phyloP scores from a whole-genome alignment of 2,329 filamentous ascomycete genomes.

The Sporothrix inflata region DNA sequence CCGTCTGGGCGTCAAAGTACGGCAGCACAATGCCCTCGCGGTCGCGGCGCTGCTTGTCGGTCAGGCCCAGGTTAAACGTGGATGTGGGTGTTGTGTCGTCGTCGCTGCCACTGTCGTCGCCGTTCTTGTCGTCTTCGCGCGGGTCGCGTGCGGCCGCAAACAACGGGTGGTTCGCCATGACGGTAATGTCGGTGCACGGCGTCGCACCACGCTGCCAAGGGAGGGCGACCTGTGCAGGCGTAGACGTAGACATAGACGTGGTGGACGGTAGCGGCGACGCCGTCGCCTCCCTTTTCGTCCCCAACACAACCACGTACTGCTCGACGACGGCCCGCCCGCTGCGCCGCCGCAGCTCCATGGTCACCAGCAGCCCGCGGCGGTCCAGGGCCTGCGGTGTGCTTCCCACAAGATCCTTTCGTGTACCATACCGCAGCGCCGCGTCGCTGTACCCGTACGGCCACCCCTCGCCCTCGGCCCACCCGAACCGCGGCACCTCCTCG shows the following conservation, averaged over 20 bases:
- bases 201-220: conserved; percentile 27
- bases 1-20: conserved; percentile 94
- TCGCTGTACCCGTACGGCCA: conserved; percentile 69
- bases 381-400: conserved; percentile 38
- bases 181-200: conserved; percentile 46
- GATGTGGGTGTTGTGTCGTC: conserved; percentile 53
- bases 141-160: conserved; percentile 58
- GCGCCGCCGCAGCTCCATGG: conserved; percentile 84
- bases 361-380: conserved; percentile 66
- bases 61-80: conserved; percentile 85
- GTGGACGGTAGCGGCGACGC: not conserved
- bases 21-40: conserved; percentile 88
- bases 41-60: conserved; percentile 85
- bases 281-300: not conserved
- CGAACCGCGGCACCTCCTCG: conserved; percentile 75
- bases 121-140: conserved; percentile 42
- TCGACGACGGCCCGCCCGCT: conserved; percentile 79
- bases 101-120: conserved; percentile 51
- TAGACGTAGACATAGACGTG: not conserved
- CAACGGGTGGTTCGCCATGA: conserved; percentile 77
- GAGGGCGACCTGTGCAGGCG: not conserved
- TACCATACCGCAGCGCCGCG: conserved; percentile 22
- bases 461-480: conserved; percentile 79
- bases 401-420: conserved; percentile 6
- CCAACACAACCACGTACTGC: conserved; percentile 56